phyloP scores from a whole-genome alignment of 2,329 filamentous ascomycete species.

The Neoscytalidium dimidiatum region DNA sequence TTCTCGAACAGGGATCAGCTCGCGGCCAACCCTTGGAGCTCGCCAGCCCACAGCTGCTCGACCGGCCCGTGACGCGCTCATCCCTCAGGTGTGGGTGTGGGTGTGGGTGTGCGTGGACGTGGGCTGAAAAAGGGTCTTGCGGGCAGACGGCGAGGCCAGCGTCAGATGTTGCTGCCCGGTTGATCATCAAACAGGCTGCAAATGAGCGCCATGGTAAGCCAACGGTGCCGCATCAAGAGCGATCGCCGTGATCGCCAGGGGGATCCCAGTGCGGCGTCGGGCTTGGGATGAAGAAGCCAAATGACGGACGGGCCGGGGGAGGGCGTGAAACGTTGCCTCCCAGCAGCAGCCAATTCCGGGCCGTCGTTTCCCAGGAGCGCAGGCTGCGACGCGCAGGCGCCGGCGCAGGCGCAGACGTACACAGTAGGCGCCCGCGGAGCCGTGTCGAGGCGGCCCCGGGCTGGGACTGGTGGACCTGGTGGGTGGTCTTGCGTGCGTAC shows the following conservation, averaged over 20 bases:
- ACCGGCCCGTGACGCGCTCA: background rate
- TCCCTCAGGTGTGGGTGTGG: no score
- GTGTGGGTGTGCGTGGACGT: no score
- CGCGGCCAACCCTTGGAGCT: background rate
- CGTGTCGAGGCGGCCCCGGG: background rate
- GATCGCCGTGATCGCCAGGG: constrained; percentile 18
- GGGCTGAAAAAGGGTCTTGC: constrained; percentile 1
- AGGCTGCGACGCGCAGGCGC: constrained; percentile 6
- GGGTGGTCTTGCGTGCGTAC: background rate
- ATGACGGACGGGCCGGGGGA: constrained; percentile 1
- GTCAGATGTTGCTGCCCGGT: constrained; percentile 9
- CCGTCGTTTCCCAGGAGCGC: constrained; percentile 7
- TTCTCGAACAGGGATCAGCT: constrained; percentile 4
- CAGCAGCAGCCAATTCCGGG: constrained; percentile 1
- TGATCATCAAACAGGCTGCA: constrained; percentile 10
- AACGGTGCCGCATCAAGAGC: constrained; percentile 12
- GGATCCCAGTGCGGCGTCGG: constrained; percentile 7
- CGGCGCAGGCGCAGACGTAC: background rate
- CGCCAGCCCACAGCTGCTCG: background rate
- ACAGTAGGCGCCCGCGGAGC: constrained; percentile 1
- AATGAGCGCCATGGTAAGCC: background rate
- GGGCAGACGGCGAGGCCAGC: background rate
- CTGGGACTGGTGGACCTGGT: background rate
- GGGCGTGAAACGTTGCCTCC: constrained; percentile 13
- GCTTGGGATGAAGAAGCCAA: constrained; percentile 16